Conservation (phyloP, 73 alveolate species). For the Paramecium biaurelia region DNA sequence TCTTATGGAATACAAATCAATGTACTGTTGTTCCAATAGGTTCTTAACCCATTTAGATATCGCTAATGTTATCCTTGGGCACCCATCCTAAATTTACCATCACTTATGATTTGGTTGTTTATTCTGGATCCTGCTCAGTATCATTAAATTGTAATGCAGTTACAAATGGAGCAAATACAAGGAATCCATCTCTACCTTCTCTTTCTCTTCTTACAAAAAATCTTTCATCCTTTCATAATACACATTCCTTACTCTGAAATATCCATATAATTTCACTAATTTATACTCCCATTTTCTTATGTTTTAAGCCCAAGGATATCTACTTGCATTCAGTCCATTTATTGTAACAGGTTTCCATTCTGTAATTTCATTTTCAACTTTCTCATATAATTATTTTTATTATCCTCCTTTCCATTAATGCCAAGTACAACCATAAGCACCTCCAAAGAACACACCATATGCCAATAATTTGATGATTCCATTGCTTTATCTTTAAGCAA, state of each 20-base stretch:
- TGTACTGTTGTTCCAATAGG: conserved; percentile 43
- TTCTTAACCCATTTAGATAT: conserved; percentile 53
- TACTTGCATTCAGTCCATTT: conserved; percentile 48
- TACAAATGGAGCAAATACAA: conserved; percentile 61
- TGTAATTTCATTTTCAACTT: conserved; percentile 35
- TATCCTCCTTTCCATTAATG: background rate
- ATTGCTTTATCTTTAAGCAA: background rate
- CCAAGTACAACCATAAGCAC: conserved; percentile 34
- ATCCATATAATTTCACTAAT: conserved; percentile 57
- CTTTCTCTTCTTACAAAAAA: conserved; percentile 65
- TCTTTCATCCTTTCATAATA: conserved; percentile 52
- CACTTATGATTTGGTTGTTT: conserved; percentile 35
- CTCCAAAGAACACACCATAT: conserved; percentile 6
- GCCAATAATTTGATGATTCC: conserved; percentile 9
- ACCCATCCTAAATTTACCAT: conserved; percentile 66
- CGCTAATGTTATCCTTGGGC: conserved; percentile 52
- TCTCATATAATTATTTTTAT: conserved; percentile 9
- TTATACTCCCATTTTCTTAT: conserved; percentile 59
- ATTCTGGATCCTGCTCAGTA: conserved; percentile 18
- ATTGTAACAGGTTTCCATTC: conserved; percentile 41
- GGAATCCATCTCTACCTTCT: conserved; percentile 64
- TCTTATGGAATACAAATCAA: background rate
- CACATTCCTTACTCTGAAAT: background rate
- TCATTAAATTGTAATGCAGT: conserved; percentile 37
- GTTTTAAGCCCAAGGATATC: conserved; percentile 58